Evolutionary conservation across 495 filamentous ascomycete genomes (phyloP), one percentile per base, ranked within the genome.

Genomic region (Annulohypoxylon maeteangense): DNA sequence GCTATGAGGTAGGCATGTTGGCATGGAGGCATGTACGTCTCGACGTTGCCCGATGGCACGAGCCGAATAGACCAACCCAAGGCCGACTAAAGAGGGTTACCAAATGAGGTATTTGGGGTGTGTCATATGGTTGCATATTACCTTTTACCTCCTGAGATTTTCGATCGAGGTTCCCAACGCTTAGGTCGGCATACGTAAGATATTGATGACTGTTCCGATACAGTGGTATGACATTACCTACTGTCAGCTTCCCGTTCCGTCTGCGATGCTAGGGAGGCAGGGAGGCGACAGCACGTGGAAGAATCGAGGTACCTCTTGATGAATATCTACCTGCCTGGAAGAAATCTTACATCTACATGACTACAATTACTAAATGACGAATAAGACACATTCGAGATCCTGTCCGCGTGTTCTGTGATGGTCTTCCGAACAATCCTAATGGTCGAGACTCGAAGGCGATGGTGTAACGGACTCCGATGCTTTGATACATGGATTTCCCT

Each of bases 141-240:
- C 36, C 38, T 36, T 44, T 27, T 60, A 29, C 53, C 36, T 55
- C 23, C 20, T 63, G 54, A 68, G 55, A 62, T 65, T 51, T 65
- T 65, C 31, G 70, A 72, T 47, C 50, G 47, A 68, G 47, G 11
- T 32, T 42, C 34, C 51, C 12, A 60, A 57, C 16, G 48, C 36
- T 47, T 42, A 62, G 50, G 51, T 62, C 44, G 29, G 25, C 42
- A 68, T 68, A 62, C 50, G 70, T 73, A 66, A 73, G 65, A 66
- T 65, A 59, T 63, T 68, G 62, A 62, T 73, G 61, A 73, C 65
- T 73, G 45, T 66, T 66, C 50, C 50, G 57, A 65, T 58, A 36
- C 22, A 50, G 50, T 71, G 62, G 57, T 65, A 71, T 68, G 60
- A 68, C 58, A 62, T 60, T 64, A 47, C 23, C 47, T 64, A 50